Conservation (phyloP, 345 rosid species). For the Eucalyptus cloeziana region DNA sequence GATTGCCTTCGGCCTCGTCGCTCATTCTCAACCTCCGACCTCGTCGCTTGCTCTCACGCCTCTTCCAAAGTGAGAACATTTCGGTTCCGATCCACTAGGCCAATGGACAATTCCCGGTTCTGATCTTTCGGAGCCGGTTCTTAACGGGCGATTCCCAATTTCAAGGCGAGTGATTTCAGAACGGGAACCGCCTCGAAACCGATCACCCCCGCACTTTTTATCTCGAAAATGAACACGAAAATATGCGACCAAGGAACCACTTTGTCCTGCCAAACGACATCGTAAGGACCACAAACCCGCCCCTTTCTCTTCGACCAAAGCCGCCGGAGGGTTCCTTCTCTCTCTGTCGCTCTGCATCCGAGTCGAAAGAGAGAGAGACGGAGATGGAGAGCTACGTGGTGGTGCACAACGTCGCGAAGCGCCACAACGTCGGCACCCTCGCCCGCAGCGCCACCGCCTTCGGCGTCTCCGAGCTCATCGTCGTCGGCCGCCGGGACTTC, state of each 20-base stretch:
- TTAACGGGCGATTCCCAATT: fast-evolving
- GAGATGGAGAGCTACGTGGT: slow-evolving; percentile 74
- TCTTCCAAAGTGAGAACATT: too few species aligned
- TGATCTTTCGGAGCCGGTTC: fast-evolving
- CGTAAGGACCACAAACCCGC: not conserved
- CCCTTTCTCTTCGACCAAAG: not conserved
- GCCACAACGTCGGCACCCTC: slow-evolving; percentile 91
- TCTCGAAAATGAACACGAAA: not conserved
- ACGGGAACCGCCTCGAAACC: too few species aligned
- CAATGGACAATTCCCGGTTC: fast-evolving
- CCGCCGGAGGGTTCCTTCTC: not conserved
- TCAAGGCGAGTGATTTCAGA: fast-evolving
- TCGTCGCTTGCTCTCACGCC: too few species aligned
- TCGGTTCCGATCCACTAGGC: fast-evolving
- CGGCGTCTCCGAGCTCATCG: slow-evolving; percentile 79
- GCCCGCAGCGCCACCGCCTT: slow-evolving; percentile 94
- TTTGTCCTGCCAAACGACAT: not conserved
- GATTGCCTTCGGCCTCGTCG: too few species aligned
- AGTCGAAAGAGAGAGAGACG: slow-evolving; percentile 4
- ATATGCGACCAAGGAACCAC: not conserved
- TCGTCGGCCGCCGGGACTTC: slow-evolving; percentile 92
- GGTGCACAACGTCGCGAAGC: slow-evolving; percentile 93
- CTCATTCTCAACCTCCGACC: too few species aligned
- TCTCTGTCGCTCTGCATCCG: not conserved
- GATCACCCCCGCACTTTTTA: too few species aligned